Conservation (phyloP, 768 basidiomycete species). For the Asterophora lycoperdoides region DNA sequence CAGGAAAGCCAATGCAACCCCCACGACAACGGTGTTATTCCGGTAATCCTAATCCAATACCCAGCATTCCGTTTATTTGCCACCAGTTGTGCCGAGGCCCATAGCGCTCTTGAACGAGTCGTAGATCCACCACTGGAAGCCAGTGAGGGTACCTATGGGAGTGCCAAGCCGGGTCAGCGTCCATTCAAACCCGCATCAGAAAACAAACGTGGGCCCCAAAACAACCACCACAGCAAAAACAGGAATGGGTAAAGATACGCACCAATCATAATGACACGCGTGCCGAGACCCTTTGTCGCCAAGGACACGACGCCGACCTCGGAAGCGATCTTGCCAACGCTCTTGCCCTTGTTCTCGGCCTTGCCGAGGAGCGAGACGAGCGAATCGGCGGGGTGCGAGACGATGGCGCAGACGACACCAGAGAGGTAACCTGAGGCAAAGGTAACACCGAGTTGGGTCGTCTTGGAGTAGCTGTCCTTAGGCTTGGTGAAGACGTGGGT, state of each 20-base stretch:
- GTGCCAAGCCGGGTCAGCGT: too few relatives aligned
- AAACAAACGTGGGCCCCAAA: too few relatives aligned
- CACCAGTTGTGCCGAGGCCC: conserved; percentile 86
- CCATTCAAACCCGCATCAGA: too few relatives aligned
- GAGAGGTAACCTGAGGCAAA: conserved; percentile 91
- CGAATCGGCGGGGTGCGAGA: conserved; percentile 95
- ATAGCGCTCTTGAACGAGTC: conserved; percentile 80
- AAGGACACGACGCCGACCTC: conserved; percentile 66
- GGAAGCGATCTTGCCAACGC: conserved; percentile 59
- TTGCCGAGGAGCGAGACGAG: conserved; percentile 94
- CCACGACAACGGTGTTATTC: background rate
- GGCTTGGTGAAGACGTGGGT: conserved; percentile 80
- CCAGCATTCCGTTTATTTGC: conserved; percentile 52
- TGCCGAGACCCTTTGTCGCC: conserved; percentile 83
- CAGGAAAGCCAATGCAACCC: background rate
- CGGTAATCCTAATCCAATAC: background rate
- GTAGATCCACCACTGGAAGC: conserved; percentile 95
- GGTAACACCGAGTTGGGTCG: conserved; percentile 85
- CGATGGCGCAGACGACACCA: conserved; percentile 93
- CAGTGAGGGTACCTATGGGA: conserved; percentile 42
- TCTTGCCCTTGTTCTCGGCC: conserved; percentile 79
- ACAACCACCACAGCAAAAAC: too few relatives aligned
- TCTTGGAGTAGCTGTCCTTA: conserved; percentile 74
- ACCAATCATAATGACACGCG: conserved; percentile 84
- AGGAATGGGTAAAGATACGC: conserved; percentile 16